Percentiles rank a stretch among this genome's conserved stretches.
Evolutionary conservation across 1,284 basidiomycete species (phyloP).

Genomic region (Fomitiporia mediterranea): DNA sequence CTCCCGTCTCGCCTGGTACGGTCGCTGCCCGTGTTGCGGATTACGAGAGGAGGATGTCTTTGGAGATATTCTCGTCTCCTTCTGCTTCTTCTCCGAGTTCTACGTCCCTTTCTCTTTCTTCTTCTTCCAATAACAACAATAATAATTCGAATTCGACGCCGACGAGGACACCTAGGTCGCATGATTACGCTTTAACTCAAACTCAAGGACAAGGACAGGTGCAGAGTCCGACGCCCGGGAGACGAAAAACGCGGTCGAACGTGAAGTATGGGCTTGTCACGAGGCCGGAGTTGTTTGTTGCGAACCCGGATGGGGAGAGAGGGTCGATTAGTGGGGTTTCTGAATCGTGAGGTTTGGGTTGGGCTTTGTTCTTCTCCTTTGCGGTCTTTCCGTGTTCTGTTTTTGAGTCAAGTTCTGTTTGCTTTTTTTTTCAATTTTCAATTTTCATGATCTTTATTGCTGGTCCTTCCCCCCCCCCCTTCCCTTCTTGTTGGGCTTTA

Average conservation of each 20-base stretch:
- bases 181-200: no score
- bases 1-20: slow-evolving; percentile 21
- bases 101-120: slow-evolving; percentile 8
- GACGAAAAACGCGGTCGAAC: slow-evolving; percentile 7
- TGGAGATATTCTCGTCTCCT: slow-evolving; percentile 26
- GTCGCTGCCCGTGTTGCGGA: slow-evolving; percentile 38
- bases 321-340: slow-evolving; percentile 3
- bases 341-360: background rate
- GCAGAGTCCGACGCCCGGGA: background rate
- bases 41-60: slow-evolving; percentile 38
- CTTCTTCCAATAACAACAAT: background rate
- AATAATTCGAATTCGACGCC: background rate
- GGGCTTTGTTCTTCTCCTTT: background rate
- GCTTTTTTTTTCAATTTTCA: background rate
- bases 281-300: slow-evolving; percentile 51
- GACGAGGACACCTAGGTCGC: slow-evolving; percentile 9
- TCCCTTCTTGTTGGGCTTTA: no score
- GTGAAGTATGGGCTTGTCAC: slow-evolving; percentile 54
- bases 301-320: slow-evolving; percentile 53
- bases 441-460: background rate
- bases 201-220: no score
- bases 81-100: slow-evolving; percentile 20
- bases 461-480: no score
- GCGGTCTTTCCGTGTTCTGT: background rate
- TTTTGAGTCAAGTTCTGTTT: background rate